Evolutionary conservation across 2,329 filamentous ascomycete species (phyloP).

Genomic region (Colletotrichum sp.): DNA sequence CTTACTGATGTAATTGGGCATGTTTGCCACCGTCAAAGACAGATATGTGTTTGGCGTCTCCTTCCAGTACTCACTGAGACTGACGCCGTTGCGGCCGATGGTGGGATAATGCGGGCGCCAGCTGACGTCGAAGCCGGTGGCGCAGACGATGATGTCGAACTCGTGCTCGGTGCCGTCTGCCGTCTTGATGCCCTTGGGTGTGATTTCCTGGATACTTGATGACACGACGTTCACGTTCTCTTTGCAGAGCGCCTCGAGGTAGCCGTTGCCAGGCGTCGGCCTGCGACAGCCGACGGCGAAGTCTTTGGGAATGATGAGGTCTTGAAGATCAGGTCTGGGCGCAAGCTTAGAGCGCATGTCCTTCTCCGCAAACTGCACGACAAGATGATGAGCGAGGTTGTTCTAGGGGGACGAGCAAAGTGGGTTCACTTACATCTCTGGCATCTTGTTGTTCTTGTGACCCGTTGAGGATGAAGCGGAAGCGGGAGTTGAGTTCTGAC

Average conservation of each 20-base stretch:
- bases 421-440: neutral
- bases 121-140: conserved; percentile 36
- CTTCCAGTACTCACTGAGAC: conserved; percentile 23
- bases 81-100: conserved; percentile 24
- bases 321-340: conserved; percentile 44
- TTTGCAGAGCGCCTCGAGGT: conserved; percentile 30
- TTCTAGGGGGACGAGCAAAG: neutral
- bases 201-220: conserved; percentile 28
- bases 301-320: conserved; percentile 46
- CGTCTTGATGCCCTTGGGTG: conserved; percentile 31
- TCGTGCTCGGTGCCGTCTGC: conserved; percentile 30
- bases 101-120: conserved; percentile 25
- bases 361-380: conserved; percentile 1
- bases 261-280: conserved; percentile 32
- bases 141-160: conserved; percentile 37
- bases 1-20: conserved; percentile 30
- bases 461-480: conserved; percentile 59
- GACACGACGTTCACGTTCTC: conserved; percentile 29
- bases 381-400: neutral
- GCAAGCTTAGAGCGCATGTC: conserved; percentile 48
- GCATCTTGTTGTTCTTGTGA: conserved; percentile 47
- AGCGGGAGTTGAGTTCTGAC: conserved; percentile 54
- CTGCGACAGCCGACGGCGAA: conserved; percentile 24
- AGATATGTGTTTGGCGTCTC: conserved; percentile 27
- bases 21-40: conserved; percentile 25